Conservation (phyloP, 768 basidiomycete species). For the Amanita jacksonii region DNA sequence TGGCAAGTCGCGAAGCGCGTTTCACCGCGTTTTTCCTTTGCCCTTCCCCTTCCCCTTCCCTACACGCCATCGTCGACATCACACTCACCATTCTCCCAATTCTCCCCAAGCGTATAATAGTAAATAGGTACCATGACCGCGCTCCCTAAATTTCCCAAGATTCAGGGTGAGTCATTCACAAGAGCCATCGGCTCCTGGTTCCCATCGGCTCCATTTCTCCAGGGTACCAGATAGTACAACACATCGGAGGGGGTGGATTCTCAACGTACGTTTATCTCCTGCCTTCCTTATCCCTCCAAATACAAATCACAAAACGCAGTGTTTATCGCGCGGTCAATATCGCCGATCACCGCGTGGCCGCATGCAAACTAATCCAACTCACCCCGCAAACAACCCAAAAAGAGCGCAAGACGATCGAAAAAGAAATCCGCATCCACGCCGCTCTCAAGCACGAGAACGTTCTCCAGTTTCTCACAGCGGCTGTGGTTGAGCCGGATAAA, state of each 20-base stretch:
- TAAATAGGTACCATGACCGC: too few species aligned
- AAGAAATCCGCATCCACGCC: constrained; percentile 86
- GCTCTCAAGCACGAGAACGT: constrained; percentile 72
- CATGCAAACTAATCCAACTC: constrained; percentile 76
- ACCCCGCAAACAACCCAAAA: constrained; percentile 53
- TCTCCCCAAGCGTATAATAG: too few species aligned
- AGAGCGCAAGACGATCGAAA: constrained; percentile 75
- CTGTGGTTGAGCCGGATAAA: constrained; percentile 60
- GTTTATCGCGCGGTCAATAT: constrained; percentile 79
- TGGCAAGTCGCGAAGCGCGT: too few species aligned
- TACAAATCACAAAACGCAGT: constrained; percentile 25
- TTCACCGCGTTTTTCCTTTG: too few species aligned
- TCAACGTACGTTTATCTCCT: constrained; percentile 48
- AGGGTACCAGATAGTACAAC: constrained; percentile 66
- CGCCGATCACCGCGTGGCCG: constrained; percentile 57
- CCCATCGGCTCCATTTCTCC: neutral
- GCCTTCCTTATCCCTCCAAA: constrained; percentile 2
- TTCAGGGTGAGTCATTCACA: neutral
- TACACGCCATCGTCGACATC: too few species aligned
- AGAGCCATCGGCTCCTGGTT: neutral
- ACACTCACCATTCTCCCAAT: too few species aligned
- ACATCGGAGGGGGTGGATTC: constrained; percentile 85
- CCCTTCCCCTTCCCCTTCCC: too few species aligned
- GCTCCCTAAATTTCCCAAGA: constrained; percentile 5
- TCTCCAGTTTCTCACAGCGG: constrained; percentile 74